Evolutionary conservation across 2,329 filamentous ascomycete species (phyloP).

Genomic region (Penicillium frequentans): DNA sequence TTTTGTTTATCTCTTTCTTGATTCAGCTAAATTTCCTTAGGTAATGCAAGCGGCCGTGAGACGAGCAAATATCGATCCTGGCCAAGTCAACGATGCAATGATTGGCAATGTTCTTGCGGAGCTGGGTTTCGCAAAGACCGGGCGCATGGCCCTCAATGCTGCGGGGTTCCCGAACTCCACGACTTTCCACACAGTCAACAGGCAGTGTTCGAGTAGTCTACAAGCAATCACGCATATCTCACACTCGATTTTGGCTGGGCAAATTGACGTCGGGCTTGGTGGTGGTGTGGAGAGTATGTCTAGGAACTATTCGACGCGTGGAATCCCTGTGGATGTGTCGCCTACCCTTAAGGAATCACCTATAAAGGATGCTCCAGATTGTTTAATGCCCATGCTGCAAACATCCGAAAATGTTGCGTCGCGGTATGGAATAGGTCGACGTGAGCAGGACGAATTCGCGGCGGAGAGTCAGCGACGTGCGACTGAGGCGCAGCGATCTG

Average conservation of each 20-base stretch:
- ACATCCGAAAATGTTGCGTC: conserved; percentile 86
- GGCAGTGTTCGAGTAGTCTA: conserved; percentile 78
- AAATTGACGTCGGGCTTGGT: conserved; percentile 72
- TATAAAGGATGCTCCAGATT: conserved; percentile 73
- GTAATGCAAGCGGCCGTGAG: conserved; percentile 30
- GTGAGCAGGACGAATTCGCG: conserved; percentile 82
- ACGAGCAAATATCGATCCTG: conserved; percentile 70
- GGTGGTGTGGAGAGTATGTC: conserved; percentile 98
- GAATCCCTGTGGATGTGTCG: conserved; percentile 84
- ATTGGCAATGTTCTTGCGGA: conserved; percentile 89
- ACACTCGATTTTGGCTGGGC: conserved; percentile 70
- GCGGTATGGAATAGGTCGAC: conserved; percentile 70
- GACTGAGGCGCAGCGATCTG: conserved; percentile 65
- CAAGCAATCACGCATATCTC: conserved; percentile 74
- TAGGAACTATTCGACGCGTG: conserved; percentile 77
- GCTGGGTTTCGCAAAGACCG: conserved; percentile 85
- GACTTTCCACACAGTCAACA: conserved; percentile 81
- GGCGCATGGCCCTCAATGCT: conserved; percentile 86
- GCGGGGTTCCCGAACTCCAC: conserved; percentile 72
- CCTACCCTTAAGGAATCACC: conserved; percentile 65
- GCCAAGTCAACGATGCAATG: conserved; percentile 73
- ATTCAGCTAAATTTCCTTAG: neutral
- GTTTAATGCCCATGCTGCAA: conserved; percentile 91
- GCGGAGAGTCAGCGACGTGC: conserved; percentile 73
- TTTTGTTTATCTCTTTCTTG: conserved; percentile 30